These are phyloP conservation scores for Gremmenia infestans DNA, from an alignment of 2,329 filamentous ascomycete species.

Conservation along the genomic window DNA sequence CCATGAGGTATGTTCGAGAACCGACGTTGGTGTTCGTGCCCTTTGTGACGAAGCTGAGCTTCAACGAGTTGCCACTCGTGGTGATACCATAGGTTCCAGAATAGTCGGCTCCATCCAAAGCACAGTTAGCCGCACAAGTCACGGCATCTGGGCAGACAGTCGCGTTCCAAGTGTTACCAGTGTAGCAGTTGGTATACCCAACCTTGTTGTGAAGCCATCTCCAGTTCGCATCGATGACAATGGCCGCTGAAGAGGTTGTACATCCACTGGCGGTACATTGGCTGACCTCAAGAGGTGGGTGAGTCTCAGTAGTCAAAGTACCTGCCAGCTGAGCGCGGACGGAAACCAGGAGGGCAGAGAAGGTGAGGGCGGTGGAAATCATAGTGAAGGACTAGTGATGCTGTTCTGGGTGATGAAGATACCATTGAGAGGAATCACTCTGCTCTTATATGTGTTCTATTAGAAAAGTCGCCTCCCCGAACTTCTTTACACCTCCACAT, in stretches of 20 bases:
- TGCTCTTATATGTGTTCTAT: slow-evolving; percentile 22
- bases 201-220: slow-evolving; percentile 49
- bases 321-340: slow-evolving; percentile 46
- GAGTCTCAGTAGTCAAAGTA: slow-evolving; percentile 41
- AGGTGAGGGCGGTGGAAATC: slow-evolving; percentile 33
- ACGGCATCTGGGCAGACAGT: slow-evolving; percentile 40
- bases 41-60: slow-evolving; percentile 54
- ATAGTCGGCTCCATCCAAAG: slow-evolving; percentile 51
- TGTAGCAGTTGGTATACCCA: slow-evolving; percentile 39
- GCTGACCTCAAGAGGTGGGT: slow-evolving; percentile 48
- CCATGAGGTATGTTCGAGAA: slow-evolving; percentile 62
- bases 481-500: neutral
- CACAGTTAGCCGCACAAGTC: slow-evolving; percentile 46
- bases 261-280: slow-evolving; percentile 46
- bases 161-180: slow-evolving; percentile 39
- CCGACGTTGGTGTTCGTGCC: slow-evolving; percentile 41
- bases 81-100: slow-evolving; percentile 49
- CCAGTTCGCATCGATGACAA: slow-evolving; percentile 55
- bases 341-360: slow-evolving; percentile 40
- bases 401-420: slow-evolving; percentile 12
- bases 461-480: neutral
- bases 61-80: slow-evolving; percentile 47
- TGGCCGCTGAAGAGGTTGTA: slow-evolving; percentile 41
- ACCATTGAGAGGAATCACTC: slow-evolving; percentile 4
- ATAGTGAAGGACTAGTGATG: slow-evolving; percentile 21